Percentiles rank a stretch among this genome's conserved stretches.
Evolutionary conservation across 345 rosid genomes (phyloP).

Genomic region (Rhodomyrtus tomentosa): DNA sequence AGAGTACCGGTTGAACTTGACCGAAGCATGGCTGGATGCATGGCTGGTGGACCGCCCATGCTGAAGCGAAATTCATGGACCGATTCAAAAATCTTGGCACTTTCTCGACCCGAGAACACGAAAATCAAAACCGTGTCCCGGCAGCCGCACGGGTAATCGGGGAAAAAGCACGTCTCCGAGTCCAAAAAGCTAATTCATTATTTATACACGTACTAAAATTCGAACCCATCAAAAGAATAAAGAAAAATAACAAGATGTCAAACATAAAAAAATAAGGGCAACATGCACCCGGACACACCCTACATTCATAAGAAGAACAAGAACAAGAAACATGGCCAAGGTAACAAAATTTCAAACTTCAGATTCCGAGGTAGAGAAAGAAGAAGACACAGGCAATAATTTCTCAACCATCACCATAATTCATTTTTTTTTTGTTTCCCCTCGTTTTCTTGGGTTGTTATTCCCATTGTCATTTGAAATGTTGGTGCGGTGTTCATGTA

Average conservation of each 20-base stretch:
- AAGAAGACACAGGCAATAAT: not conserved
- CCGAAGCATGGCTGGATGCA: not conserved
- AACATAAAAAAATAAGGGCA: not conserved
- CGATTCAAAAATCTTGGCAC: not conserved
- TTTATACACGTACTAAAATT: not conserved
- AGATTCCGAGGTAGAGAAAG: not conserved
- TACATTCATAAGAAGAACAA: not conserved
- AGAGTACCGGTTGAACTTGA: not conserved
- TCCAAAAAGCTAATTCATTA: constrained; percentile 10
- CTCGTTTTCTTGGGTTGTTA: not conserved
- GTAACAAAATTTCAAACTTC: not conserved
- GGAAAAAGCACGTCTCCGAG: constrained; percentile 12
- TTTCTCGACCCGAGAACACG: not conserved
- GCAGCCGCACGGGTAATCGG: constrained; percentile 17
- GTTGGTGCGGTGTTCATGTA: not conserved
- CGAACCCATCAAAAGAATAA: not conserved
- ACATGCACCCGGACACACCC: not conserved
- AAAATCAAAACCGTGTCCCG: constrained; percentile 4
- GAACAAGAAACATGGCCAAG: not conserved
- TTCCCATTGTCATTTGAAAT: not conserved
- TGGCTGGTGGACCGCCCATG: not conserved
- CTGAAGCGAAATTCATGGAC: not conserved
- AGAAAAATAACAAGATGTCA: not conserved
- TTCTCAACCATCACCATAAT: not conserved
- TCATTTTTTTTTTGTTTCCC: not conserved